Evolutionary conservation across 2,329 filamentous ascomycete species (phyloP).

Genomic region (Epichloe coenophiala): DNA sequence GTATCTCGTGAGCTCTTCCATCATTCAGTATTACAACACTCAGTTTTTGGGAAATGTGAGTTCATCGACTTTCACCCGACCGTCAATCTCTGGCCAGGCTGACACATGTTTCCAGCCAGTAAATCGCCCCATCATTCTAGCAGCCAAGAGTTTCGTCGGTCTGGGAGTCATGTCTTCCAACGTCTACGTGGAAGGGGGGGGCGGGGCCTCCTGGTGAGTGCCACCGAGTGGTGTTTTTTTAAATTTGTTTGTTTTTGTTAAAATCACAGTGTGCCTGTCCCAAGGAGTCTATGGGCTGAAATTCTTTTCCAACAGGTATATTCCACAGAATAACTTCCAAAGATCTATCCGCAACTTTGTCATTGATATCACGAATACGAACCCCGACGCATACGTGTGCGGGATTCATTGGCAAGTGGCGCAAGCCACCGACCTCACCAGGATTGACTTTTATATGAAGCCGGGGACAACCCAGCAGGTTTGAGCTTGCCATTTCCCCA

Average conservation of each 20-base stretch:
- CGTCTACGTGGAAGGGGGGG: slow-evolving; percentile 10
- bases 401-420: slow-evolving; percentile 53
- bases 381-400: slow-evolving; percentile 16
- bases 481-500: slow-evolving; percentile 14
- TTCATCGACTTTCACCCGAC: neutral
- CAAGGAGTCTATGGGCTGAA: too few relatives aligned
- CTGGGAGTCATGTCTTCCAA: slow-evolving; percentile 42
- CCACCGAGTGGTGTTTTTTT: too few relatives aligned
- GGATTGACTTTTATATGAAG: neutral
- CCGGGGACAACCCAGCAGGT: neutral
- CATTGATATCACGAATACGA: slow-evolving; percentile 35
- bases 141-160: slow-evolving; percentile 36
- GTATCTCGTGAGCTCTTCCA: slow-evolving; percentile 41
- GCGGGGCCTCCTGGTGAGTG: neutral
- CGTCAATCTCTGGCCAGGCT: too few relatives aligned
- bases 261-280: too few relatives aligned
- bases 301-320: slow-evolving; percentile 9
- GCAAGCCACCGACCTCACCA: slow-evolving; percentile 32
- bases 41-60: slow-evolving; percentile 32
- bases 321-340: slow-evolving; percentile 45
- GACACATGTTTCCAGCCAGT: neutral
- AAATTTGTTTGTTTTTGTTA: too few relatives aligned
- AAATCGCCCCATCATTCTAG: slow-evolving; percentile 34
- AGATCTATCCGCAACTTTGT: slow-evolving; percentile 52
- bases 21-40: slow-evolving; percentile 51